Percentiles rank a stretch among this genome's conserved stretches.
phyloP scores from a whole-genome alignment of 140 eudicot genomes.

The Oenanthe javanica region DNA sequence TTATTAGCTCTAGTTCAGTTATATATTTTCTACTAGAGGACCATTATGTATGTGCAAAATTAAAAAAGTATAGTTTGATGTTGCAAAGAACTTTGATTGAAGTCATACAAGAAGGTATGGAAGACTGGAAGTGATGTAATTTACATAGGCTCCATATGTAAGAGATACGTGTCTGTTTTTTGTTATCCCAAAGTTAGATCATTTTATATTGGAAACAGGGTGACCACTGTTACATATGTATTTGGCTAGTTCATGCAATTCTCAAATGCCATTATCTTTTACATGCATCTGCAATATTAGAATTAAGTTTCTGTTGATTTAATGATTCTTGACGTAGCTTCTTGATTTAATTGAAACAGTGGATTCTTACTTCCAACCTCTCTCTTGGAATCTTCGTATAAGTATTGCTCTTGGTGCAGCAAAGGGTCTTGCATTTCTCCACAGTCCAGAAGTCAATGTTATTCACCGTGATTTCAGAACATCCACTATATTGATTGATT shows the following conservation, averaged over 20 bases:
- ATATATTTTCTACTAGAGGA: not conserved
- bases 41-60: not conserved
- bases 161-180: not conserved
- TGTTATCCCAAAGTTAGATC: not conserved
- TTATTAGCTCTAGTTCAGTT: not conserved
- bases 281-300: not conserved
- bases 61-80: not conserved
- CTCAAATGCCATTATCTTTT: not conserved
- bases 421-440: not conserved
- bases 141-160: not conserved
- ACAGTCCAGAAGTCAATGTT: not conserved
- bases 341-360: not conserved
- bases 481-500: not conserved
- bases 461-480: slow-evolving; percentile 3
- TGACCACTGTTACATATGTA: not conserved
- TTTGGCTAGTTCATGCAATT: not conserved
- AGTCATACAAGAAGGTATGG: not conserved
- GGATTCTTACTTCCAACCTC: not conserved
- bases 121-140: not conserved
- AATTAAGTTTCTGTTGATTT: not conserved
- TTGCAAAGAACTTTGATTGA: not conserved
- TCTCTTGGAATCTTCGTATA: not conserved
- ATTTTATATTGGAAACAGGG: not conserved
- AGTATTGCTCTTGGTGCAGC: too few relatives aligned
- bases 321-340: not conserved